A percentile compares a stretch with the other conserved stretches of the same genome.
phyloP scores from a whole-genome alignment of 129 eudicot species.

The Logfia minima region DNA sequence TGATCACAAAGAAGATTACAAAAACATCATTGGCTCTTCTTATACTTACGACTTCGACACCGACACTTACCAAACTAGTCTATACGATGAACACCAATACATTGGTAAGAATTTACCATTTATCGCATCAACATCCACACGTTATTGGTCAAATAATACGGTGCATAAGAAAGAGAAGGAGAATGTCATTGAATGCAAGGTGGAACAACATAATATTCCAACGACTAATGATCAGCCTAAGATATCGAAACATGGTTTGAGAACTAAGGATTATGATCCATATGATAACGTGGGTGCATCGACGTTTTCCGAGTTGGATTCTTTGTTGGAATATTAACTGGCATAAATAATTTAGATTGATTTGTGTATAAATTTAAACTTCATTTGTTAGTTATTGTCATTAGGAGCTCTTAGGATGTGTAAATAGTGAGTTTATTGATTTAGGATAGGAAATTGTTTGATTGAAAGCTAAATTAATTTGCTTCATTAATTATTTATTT shows the following conservation, averaged over 20 bases:
- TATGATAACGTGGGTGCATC: slow-evolving; percentile 15
- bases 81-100: slow-evolving; percentile 6
- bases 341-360: not conserved
- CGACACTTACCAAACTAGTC: slow-evolving; percentile 3
- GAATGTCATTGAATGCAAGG: not conserved
- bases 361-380: slow-evolving; percentile 8
- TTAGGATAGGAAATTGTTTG: slow-evolving; percentile 15
- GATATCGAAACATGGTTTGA: slow-evolving; percentile 7
- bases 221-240: not conserved
- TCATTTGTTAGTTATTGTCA: not conserved
- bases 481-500: not conserved
- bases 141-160: slow-evolving; percentile 36
- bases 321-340: slow-evolving; percentile 47
- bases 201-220: no score
- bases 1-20: slow-evolving; percentile 30
- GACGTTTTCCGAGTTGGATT: slow-evolving; percentile 48
- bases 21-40: slow-evolving; percentile 22
- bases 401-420: slow-evolving; percentile 3
- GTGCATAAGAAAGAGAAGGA: slow-evolving; percentile 26
- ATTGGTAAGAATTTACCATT: slow-evolving; percentile 7
- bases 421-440: slow-evolving; percentile 6
- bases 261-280: not conserved
- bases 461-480: not conserved
- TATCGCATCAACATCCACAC: slow-evolving; percentile 23
- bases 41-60: slow-evolving; percentile 3